These are phyloP conservation scores for Cavenderia fasciculata DNA, from an alignment of 78 protist genomes.

Conservation along the genomic window DNA sequence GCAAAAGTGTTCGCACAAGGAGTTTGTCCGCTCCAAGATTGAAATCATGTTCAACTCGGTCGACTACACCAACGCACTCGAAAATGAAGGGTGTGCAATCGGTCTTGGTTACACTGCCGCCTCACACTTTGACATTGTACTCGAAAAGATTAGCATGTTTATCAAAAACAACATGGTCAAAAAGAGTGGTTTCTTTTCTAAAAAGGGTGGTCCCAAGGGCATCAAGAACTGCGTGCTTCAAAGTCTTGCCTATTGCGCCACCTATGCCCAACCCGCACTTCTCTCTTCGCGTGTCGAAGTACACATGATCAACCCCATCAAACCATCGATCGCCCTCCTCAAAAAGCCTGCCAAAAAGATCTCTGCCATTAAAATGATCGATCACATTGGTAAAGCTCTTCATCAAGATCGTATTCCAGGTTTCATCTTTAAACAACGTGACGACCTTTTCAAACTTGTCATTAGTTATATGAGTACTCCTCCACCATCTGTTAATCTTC, in stretches of 20 bases:
- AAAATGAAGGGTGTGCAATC: slow-evolving; percentile 77
- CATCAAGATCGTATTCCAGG: slow-evolving; percentile 41
- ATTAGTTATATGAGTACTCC: slow-evolving; percentile 62
- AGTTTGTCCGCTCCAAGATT: slow-evolving; percentile 46
- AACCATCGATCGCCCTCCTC: slow-evolving; percentile 38
- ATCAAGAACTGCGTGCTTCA: slow-evolving; percentile 52
- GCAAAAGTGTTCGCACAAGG: slow-evolving; percentile 70
- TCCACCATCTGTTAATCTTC: slow-evolving; percentile 37
- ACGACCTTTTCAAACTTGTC: slow-evolving; percentile 47
- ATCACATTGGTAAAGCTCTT: slow-evolving; percentile 78
- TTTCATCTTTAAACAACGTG: slow-evolving; percentile 67
- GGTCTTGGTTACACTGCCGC: slow-evolving; percentile 77
- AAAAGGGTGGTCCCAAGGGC: slow-evolving; percentile 68
- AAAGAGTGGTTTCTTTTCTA: slow-evolving; percentile 82
- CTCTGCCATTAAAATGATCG: slow-evolving; percentile 67
- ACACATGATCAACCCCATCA: slow-evolving; percentile 53
- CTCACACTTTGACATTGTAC: slow-evolving; percentile 76
- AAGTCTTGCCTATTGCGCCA: slow-evolving; percentile 62
- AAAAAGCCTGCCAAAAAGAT: slow-evolving; percentile 68
- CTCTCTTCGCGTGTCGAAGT: slow-evolving; percentile 81
- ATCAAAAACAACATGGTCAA: slow-evolving; percentile 57
- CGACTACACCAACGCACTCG: slow-evolving; percentile 44
- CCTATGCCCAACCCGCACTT: slow-evolving; percentile 28
- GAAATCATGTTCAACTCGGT: slow-evolving; percentile 68
- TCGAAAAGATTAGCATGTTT: slow-evolving; percentile 34